Percentiles rank a stretch among this genome's conserved stretches.
Evolutionary conservation across 2,329 filamentous ascomycete species (phyloP).

Genomic region (Colletotrichum tabaci): DNA sequence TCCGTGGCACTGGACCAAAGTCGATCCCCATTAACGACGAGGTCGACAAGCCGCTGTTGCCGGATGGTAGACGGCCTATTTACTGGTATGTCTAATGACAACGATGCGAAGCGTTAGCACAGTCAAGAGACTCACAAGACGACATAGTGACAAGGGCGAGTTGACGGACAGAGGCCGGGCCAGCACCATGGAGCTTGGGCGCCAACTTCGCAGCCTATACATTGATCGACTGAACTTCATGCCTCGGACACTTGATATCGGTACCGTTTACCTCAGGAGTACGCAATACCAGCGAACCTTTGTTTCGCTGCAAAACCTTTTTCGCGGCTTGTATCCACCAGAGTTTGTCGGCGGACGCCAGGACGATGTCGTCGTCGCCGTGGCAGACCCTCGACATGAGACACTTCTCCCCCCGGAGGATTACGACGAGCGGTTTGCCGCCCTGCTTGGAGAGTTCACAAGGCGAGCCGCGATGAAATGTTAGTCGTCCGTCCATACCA

Average conservation of each 20-base stretch:
- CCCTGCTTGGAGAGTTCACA: not conserved
- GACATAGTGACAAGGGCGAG: not conserved
- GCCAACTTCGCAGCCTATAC: not conserved
- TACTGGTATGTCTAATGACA: not conserved
- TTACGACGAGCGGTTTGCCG: not conserved
- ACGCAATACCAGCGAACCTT: slow-evolving; percentile 2
- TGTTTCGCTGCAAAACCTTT: not conserved
- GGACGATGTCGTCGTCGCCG: not conserved
- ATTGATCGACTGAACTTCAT: not conserved
- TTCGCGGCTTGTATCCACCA: not conserved
- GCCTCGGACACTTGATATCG: not conserved
- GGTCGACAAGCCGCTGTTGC: not conserved
- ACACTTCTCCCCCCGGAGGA: not conserved
- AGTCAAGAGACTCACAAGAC: not conserved
- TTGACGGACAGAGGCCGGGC: not conserved
- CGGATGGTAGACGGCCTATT: not conserved
- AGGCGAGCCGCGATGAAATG: not conserved
- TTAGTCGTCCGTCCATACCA: not conserved
- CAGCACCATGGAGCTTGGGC: not conserved
- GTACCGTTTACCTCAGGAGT: not conserved
- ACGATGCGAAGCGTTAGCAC: not conserved
- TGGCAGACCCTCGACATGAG: slow-evolving; percentile 1
- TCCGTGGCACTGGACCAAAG: not conserved
- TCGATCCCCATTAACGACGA: not conserved
- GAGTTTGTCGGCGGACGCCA: not conserved